These are phyloP conservation scores for Colletotrichum tropicicola DNA, from an alignment of 2,329 filamentous ascomycete species.

Conservation along the genomic window DNA sequence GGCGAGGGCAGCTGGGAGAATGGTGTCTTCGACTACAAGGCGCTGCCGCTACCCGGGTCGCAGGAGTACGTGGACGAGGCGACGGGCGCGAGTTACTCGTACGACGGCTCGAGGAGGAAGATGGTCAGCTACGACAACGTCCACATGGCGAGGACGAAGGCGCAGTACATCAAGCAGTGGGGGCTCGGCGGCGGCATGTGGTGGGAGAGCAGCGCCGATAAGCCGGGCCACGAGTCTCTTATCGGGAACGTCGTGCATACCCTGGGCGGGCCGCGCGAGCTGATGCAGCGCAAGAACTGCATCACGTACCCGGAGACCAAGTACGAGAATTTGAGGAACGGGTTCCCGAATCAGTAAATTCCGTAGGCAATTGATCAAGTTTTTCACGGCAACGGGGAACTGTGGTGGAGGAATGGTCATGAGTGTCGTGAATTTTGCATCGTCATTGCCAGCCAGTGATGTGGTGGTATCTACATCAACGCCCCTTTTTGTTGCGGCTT, in stretches of 20 bases:
- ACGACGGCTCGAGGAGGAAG: conserved; percentile 67
- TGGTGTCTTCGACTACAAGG: conserved; percentile 91
- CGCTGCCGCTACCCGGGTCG: conserved; percentile 74
- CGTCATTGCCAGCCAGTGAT: conserved; percentile 35
- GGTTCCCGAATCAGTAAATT: conserved; percentile 50
- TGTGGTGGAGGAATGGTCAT: conserved; percentile 12
- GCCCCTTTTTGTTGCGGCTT: conserved; percentile 45
- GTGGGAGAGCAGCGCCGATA: conserved; percentile 92
- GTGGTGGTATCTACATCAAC: conserved; percentile 54
- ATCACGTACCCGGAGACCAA: conserved; percentile 71
- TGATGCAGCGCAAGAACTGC: conserved; percentile 67
- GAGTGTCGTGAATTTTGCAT: conserved; percentile 31
- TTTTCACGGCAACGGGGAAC: neutral
- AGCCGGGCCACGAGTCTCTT: conserved; percentile 70
- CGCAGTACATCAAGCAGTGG: conserved; percentile 71
- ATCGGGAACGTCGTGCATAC: conserved; percentile 70
- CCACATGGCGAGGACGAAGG: conserved; percentile 73
- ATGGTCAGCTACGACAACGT: conserved; percentile 85
- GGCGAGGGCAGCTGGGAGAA: conserved; percentile 86
- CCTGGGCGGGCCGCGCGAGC: conserved; percentile 60
- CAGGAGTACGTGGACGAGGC: conserved; percentile 70
- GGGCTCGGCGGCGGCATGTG: conserved; percentile 92
- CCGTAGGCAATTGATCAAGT: neutral
- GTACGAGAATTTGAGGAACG: conserved; percentile 74
- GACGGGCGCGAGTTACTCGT: conserved; percentile 80